Evolutionary conservation across 2,329 filamentous ascomycete species (phyloP).

Genomic region (Pseudodiploospora longispora): DNA sequence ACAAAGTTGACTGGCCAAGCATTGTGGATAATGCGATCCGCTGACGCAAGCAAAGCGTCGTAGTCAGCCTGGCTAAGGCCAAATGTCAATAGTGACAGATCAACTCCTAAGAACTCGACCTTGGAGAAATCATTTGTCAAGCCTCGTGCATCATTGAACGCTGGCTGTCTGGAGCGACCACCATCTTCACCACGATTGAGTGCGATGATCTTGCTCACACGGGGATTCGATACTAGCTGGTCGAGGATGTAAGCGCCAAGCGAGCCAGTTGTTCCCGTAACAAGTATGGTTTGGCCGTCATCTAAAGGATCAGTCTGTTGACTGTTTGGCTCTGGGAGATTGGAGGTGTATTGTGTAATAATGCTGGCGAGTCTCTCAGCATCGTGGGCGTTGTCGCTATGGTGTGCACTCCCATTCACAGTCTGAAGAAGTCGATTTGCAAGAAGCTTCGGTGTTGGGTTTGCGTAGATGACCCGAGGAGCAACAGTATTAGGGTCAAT

Average conservation of each 20-base stretch:
- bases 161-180: slow-evolving; percentile 28
- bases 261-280: slow-evolving; percentile 86
- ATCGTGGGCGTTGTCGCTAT: background rate
- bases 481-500: slow-evolving; percentile 10
- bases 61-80: slow-evolving; percentile 3
- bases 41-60: slow-evolving; percentile 6
- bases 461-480: slow-evolving; percentile 20
- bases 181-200: slow-evolving; percentile 27
- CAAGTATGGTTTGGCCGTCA: slow-evolving; percentile 52
- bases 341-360: slow-evolving; percentile 20
- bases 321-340: slow-evolving; percentile 14
- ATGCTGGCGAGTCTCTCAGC: slow-evolving; percentile 9
- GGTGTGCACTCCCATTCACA: slow-evolving; percentile 5
- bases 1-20: slow-evolving; percentile 45
- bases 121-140: slow-evolving; percentile 28
- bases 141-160: slow-evolving; percentile 28
- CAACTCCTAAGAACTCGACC: slow-evolving; percentile 40
- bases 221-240: slow-evolving; percentile 18
- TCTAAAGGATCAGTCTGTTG: slow-evolving; percentile 16
- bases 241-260: slow-evolving; percentile 65
- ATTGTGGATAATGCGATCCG: slow-evolving; percentile 40
- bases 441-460: slow-evolving; percentile 19
- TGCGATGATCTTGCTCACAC: slow-evolving; percentile 16
- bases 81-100: slow-evolving; percentile 27
- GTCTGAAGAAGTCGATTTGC: slow-evolving; percentile 10